Base-by-base conservation (phyloP, 345 rosid genomes). In the Arabis hirsuta region DNA sequence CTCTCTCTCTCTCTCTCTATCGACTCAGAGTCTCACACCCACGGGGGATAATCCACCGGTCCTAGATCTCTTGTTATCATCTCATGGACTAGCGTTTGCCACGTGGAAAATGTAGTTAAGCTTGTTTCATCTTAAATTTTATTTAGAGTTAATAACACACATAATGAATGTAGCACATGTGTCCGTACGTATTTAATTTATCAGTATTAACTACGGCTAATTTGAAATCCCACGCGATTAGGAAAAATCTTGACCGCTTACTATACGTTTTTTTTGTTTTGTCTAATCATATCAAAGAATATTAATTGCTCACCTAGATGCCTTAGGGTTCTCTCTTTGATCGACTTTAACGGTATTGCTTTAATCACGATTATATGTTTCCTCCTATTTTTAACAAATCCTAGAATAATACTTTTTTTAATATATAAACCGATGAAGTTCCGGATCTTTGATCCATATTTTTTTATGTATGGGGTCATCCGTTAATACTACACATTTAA, bases 11-110 rank as follows among this genome's bases (percentile, higher is more conserved):
- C 47, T 46, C 67, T 65, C 67, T 47, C 55, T 39, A 61, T 46
- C 43, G 61, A 76, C 74, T 76, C 65, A 62, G 53, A 69, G 70
- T 69, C 57, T 69, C 63, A 56, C 55, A 31, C 61, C 65, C 80
- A 76, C 55, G 62, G 55, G 70, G 38, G 34, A 76, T 64, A 62
- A 76, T 76, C 80, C 60, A 70, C 34, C 61, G 80, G 62, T 50
- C 12, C 67, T 56, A 31, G 54, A 60, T 50, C 56, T 70, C 71
- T 69, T 62, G 9, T 55, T 55, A 38, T 34, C 67, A 76, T 76
- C 80, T 12, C 62, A 71, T 65, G 76, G 68, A 56, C 51, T 8
- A 52, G 5, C 65, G 1, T 47, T 22, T 16, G 43, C 72, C 80
- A 76, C 72, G 76, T 76, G 72, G 68, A 8, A 31, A 41, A 12